Evolutionary conservation across 306 rosid genomes (phyloP).

Genomic region (Prinsepia uniflora): DNA sequence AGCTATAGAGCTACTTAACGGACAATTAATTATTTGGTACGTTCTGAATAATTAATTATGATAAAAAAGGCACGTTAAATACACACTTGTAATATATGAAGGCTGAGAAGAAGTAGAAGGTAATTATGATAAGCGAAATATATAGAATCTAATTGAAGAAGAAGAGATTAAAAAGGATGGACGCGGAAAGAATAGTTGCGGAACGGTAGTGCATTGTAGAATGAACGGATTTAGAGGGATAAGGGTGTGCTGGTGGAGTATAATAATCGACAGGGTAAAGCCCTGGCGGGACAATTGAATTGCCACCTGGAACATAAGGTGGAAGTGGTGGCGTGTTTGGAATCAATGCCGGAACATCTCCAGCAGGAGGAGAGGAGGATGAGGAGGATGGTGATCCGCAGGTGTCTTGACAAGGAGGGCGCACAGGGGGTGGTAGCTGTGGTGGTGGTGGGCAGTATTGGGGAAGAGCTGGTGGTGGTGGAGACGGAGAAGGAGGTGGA

Average conservation of each 20-base stretch:
- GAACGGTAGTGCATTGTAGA: constrained; percentile 2
- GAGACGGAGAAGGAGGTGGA: constrained; percentile 23
- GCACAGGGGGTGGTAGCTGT: constrained; percentile 45
- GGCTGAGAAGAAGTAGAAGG: not conserved
- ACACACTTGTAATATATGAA: too few relatives aligned
- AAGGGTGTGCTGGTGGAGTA: not conserved
- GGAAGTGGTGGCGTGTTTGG: not conserved
- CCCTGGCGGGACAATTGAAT: constrained; percentile 11
- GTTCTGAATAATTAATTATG: too few relatives aligned
- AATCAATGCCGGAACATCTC: not conserved
- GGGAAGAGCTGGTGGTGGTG: constrained; percentile 17
- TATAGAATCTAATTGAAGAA: too few relatives aligned
- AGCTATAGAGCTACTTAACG: too few relatives aligned
- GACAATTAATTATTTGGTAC: too few relatives aligned
- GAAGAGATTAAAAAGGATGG: constrained; percentile 6
- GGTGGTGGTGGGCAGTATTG: constrained; percentile 35
- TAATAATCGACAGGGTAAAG: constrained; percentile 14
- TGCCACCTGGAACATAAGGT: constrained; percentile 19
- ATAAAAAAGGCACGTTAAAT: too few relatives aligned
- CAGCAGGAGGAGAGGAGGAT: not conserved
- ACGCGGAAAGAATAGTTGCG: not conserved
- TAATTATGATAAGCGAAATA: not conserved
- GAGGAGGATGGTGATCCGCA: constrained; percentile 2
- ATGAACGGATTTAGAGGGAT: constrained; percentile 4
- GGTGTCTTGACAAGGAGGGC: constrained; percentile 18